phyloP scores from a whole-genome alignment of 2,329 filamentous ascomycete genomes.

The Nemania sp. region DNA sequence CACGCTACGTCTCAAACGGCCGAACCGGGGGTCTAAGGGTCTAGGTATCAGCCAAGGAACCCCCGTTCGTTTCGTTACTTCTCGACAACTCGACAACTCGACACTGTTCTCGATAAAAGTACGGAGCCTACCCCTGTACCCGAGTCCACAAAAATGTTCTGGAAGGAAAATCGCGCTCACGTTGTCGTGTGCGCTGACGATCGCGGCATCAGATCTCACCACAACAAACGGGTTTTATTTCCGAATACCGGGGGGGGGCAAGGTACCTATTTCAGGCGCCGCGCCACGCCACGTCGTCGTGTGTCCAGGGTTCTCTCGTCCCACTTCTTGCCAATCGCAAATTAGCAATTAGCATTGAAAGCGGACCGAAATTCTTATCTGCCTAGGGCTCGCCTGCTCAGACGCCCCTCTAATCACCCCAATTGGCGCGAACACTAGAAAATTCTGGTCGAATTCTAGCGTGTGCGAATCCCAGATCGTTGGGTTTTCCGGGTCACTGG shows the following conservation, averaged over 20 bases:
- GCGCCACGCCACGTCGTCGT: too few relatives aligned
- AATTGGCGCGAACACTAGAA: not conserved
- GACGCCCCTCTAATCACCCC: not conserved
- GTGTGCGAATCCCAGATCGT: not conserved
- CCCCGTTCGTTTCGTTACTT: too few relatives aligned
- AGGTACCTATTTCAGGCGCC: too few relatives aligned
- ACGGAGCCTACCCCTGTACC: not conserved
- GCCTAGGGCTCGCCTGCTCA: too few relatives aligned
- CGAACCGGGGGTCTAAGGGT: too few relatives aligned
- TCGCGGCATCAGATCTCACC: not conserved
- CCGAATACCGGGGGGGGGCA: constrained; percentile 10
- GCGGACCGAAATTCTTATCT: not conserved
- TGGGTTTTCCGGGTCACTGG: constrained; percentile 1
- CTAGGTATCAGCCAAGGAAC: too few relatives aligned
- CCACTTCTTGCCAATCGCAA: too few relatives aligned
- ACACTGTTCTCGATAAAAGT: too few relatives aligned
- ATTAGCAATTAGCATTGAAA: not conserved
- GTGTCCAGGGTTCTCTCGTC: too few relatives aligned
- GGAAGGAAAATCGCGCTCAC: constrained; percentile 11
- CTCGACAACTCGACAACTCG: too few relatives aligned
- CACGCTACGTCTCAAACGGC: not conserved
- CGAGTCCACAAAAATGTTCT: constrained; percentile 18
- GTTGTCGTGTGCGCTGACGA: not conserved
- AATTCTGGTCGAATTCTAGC: not conserved
- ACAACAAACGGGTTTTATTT: constrained; percentile 7